Evolutionary conservation across 164 flowering plant genomes (phyloP), one percentile per base, ranked within the genome.

Genomic region (Taxillus chinensis): DNA sequence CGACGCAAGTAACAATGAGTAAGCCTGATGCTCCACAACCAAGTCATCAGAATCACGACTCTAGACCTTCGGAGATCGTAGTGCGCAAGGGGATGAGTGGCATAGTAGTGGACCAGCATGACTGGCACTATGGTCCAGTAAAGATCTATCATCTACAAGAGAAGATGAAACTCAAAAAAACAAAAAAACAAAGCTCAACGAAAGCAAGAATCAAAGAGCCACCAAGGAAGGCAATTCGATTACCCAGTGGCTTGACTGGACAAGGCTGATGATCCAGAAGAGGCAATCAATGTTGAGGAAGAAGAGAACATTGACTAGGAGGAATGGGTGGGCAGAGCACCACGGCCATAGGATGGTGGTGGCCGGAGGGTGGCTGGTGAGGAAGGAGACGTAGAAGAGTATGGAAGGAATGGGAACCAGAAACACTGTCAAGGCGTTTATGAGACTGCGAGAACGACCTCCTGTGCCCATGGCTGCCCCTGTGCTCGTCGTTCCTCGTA

Each of bases 91-190:
- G 98, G 98, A 63, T 88, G 92, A 41, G 75, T 77, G 7, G 83
- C 84, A 68, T 77, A 93, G 80, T 77, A 93, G 62, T 88, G 92
- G 45, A 71, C 86, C 15, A 90, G 80, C 92, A 93, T 49, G 8
- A 90, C 86, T 9, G 98, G 98, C 49, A 93, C 80, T 66, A 84
- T 91, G 4, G 97, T 90, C 96, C 97, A 93, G 58, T 88, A 93
- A 77, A 82, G 66, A 73, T 85, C 96, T 50, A 93, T 93, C 96
- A 93, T 79, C 98, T 92, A 84, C 79, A 80, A 45, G 16, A 45
- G 58, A 59, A 40, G 66, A 60, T 45, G 48, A 58, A 40, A 12
- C 45, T 58, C 13, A 5, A 49, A 11, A 8, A 12, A 54, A 41
- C 13, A 4, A 65, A 3, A 51, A 51, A 51, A 7, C 27, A 8